Evolutionary conservation across 2,329 filamentous ascomycete genomes (phyloP).

Genomic region (Ascochyta rabiei): DNA sequence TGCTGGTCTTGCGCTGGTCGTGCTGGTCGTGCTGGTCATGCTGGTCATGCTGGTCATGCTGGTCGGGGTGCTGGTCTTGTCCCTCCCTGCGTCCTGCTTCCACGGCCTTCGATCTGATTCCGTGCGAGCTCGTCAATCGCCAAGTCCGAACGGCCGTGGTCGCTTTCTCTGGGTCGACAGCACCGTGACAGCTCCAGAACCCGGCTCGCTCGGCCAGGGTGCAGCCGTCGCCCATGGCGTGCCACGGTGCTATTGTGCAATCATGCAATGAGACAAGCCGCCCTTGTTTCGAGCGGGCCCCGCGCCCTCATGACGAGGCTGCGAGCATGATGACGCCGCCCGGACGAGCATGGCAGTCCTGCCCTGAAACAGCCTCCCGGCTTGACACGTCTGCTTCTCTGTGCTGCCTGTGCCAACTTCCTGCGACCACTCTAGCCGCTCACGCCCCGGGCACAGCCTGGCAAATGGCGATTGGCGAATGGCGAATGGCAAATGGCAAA

Average conservation of each 20-base stretch:
- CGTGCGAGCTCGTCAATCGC: slow-evolving; percentile 10
- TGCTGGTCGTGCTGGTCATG: no score
- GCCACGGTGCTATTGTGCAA: no score
- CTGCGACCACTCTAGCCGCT: slow-evolving; percentile 16
- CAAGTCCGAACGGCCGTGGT: no score
- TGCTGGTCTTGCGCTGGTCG: no score
- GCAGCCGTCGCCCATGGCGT: not conserved
- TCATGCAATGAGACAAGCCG: not conserved
- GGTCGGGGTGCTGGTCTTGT: no score
- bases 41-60: no score
- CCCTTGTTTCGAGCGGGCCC: slow-evolving; percentile 17
- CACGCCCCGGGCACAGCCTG: slow-evolving; percentile 13
- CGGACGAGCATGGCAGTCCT: slow-evolving; percentile 13
- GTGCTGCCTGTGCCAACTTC: slow-evolving; percentile 25
- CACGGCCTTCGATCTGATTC: slow-evolving; percentile 11
- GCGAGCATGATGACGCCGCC: slow-evolving; percentile 23
- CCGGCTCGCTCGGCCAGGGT: slow-evolving; percentile 10
- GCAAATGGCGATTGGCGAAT: slow-evolving; percentile 12
- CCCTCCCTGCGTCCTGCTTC: slow-evolving; percentile 23
- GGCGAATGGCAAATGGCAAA: no score
- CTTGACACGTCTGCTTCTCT: slow-evolving; percentile 19
- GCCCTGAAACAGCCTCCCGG: slow-evolving; percentile 30
- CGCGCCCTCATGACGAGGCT: slow-evolving; percentile 19
- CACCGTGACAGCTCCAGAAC: not conserved
- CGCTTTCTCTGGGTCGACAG: not conserved